phyloP scores from a whole-genome alignment of 352 stramenopile genomes.

The Globisporangium abappressorium region DNA sequence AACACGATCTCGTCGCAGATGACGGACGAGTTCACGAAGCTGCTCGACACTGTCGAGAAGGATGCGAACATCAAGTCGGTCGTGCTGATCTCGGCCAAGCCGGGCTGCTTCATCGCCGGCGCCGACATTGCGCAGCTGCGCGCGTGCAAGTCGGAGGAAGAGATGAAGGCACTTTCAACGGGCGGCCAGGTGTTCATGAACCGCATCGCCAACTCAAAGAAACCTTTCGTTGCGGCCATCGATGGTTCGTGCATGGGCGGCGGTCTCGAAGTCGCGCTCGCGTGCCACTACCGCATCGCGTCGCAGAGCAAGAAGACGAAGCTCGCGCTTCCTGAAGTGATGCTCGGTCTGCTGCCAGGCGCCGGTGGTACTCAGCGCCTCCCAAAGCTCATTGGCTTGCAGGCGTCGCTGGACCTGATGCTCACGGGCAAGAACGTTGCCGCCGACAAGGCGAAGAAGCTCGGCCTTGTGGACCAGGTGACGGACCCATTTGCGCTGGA shows the following conservation, averaged over 20 bases:
- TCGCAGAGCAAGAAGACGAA: constrained; percentile 95
- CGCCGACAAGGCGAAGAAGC: constrained; percentile 95
- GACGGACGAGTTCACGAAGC: constrained; percentile 79
- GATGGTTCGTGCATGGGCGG: constrained; percentile 96
- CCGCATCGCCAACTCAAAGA: constrained; percentile 89
- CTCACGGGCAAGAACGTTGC: constrained; percentile 96
- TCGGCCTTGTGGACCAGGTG: constrained; percentile 96
- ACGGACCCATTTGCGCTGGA: constrained; percentile 90
- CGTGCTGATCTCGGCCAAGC: constrained; percentile 97
- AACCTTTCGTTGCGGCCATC: constrained; percentile 96
- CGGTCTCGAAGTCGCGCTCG: constrained; percentile 96
- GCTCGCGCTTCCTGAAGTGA: constrained; percentile 95
- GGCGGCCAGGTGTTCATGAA: constrained; percentile 94
- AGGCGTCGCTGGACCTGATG: constrained; percentile 96
- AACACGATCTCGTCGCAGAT: constrained; percentile 94
- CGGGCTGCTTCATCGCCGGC: constrained; percentile 97
- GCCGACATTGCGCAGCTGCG: constrained; percentile 97
- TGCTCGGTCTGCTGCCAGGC: constrained; percentile 96
- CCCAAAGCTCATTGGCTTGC: constrained; percentile 91
- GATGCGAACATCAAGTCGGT: constrained; percentile 94
- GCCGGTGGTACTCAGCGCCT: constrained; percentile 98
- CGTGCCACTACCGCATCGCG: constrained; percentile 97
- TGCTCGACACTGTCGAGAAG: constrained; percentile 88
- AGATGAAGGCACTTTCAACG: constrained; percentile 91
- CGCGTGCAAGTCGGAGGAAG: constrained; percentile 80